A percentile compares a stretch with the other conserved stretches of the same genome.
phyloP scores from a whole-genome alignment of 2,329 filamentous ascomycete genomes.

The Parafenestella ontariensis region DNA sequence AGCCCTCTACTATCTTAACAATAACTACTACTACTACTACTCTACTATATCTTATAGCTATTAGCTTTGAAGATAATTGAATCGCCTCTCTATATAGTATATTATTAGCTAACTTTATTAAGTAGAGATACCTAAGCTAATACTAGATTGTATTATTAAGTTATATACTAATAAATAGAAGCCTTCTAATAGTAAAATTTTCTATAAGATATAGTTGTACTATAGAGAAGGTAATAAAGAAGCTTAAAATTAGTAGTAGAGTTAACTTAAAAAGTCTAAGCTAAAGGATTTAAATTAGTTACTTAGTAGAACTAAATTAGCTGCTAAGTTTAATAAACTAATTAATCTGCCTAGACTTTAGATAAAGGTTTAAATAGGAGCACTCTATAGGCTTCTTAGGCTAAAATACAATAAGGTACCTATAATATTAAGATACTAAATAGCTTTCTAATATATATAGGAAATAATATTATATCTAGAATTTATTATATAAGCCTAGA shows the following conservation, averaged over 20 bases:
- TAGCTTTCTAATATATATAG: conserved; percentile 8
- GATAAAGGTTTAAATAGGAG: conserved; percentile 15
- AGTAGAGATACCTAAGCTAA: conserved; percentile 10
- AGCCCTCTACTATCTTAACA: too few species aligned
- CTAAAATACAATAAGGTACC: conserved; percentile 28
- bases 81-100: too few species aligned
- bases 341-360: too few species aligned
- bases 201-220: conserved; percentile 29
- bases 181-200: conserved; percentile 26
- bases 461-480: conserved; percentile 24
- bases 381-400: conserved; percentile 24
- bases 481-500: too few species aligned
- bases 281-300: conserved; percentile 26
- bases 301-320: conserved; percentile 13
- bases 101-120: too few species aligned
- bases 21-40: too few species aligned
- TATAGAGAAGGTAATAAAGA: conserved; percentile 11
- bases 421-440: too few species aligned
- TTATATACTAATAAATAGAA: conserved; percentile 21
- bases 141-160: conserved; percentile 17
- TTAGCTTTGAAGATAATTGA: too few species aligned
- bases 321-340: background rate
- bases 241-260: conserved; percentile 23
- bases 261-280: conserved; percentile 23
- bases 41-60: too few species aligned